These are phyloP conservation scores for Cutaneotrichosporon arboriforme DNA, from an alignment of 1,284 basidiomycete species.

Conservation along the genomic window DNA sequence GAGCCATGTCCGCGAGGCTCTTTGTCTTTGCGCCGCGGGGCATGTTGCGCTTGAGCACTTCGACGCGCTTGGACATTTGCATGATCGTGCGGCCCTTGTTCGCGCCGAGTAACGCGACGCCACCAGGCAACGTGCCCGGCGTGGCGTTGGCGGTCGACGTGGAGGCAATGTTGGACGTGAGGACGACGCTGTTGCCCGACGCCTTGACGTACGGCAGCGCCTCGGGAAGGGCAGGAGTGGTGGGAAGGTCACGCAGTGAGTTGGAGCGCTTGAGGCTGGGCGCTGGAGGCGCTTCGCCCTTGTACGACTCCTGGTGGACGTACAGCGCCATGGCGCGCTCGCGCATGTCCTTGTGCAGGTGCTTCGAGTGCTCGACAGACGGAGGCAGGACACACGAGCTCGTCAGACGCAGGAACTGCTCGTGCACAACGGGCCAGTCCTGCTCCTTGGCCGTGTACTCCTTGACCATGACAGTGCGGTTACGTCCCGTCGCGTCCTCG, in stretches of 20 bases:
- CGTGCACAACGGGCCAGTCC: slow-evolving; percentile 54
- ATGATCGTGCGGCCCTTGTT: slow-evolving; percentile 40
- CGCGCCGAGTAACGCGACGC: slow-evolving; percentile 18
- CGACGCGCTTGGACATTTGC: slow-evolving; percentile 48
- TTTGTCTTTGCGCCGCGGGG: not conserved
- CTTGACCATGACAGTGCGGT: slow-evolving; percentile 54
- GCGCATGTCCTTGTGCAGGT: slow-evolving; percentile 27
- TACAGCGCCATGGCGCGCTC: slow-evolving; percentile 40
- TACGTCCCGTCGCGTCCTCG: slow-evolving; percentile 78
- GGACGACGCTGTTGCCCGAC: slow-evolving; percentile 88
- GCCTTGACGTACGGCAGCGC: slow-evolving; percentile 61
- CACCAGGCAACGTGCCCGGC: slow-evolving; percentile 14
- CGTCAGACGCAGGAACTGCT: slow-evolving; percentile 42
- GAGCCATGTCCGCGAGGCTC: not conserved
- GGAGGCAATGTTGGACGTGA: slow-evolving; percentile 83
- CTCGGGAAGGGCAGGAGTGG: slow-evolving; percentile 16
- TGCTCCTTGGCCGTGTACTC: slow-evolving; percentile 51
- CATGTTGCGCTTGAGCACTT: slow-evolving; percentile 45
- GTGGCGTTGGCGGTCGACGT: slow-evolving; percentile 57
- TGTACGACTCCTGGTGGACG: slow-evolving; percentile 34
- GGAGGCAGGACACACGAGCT: slow-evolving; percentile 15
- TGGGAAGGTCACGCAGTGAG: slow-evolving; percentile 25
- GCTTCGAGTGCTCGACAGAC: slow-evolving; percentile 5
- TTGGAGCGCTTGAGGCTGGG: slow-evolving; percentile 29
- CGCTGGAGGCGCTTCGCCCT: slow-evolving; percentile 34